Conservation (phyloP, 768 basidiomycete genomes). For the Chalciporus pseudorubinellus region DNA sequence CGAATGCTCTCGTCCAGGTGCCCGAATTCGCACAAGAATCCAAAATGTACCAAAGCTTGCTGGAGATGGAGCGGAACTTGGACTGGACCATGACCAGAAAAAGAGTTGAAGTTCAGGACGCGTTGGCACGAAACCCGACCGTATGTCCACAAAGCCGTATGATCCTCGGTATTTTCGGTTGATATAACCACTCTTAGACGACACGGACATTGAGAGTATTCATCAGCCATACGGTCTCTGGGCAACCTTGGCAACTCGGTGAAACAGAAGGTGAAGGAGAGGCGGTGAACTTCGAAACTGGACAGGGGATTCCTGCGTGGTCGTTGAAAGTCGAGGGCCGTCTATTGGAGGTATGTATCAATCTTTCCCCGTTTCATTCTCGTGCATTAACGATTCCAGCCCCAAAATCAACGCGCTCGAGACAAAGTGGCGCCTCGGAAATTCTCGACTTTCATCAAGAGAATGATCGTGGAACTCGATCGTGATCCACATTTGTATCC, state of each 20-base stretch:
- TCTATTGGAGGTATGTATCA: slow-evolving; percentile 64
- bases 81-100: slow-evolving; percentile 96
- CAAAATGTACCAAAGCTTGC: slow-evolving; percentile 78
- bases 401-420: slow-evolving; percentile 57
- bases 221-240: slow-evolving; percentile 82
- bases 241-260: slow-evolving; percentile 80
- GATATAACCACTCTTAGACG: slow-evolving; percentile 46
- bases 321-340: slow-evolving; percentile 84
- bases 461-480: slow-evolving; percentile 84
- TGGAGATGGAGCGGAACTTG: slow-evolving; percentile 86
- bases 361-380: neutral
- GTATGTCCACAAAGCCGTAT: slow-evolving; percentile 27
- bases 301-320: slow-evolving; percentile 90
- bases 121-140: slow-evolving; percentile 68
- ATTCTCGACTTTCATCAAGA: slow-evolving; percentile 83
- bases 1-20: slow-evolving; percentile 70
- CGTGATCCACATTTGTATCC: slow-evolving; percentile 77
- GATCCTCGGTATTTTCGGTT: neutral
- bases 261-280: slow-evolving; percentile 35
- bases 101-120: slow-evolving; percentile 86
- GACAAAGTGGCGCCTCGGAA: slow-evolving; percentile 67
- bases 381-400: slow-evolving; percentile 32
- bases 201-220: slow-evolving; percentile 83
- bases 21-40: slow-evolving; percentile 80
- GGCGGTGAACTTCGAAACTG: slow-evolving; percentile 66